Percentiles rank a stretch among this genome's conserved stretches.
phyloP scores from a whole-genome alignment of 352 stramenopile genomes.

The Phytopythium vexans region DNA sequence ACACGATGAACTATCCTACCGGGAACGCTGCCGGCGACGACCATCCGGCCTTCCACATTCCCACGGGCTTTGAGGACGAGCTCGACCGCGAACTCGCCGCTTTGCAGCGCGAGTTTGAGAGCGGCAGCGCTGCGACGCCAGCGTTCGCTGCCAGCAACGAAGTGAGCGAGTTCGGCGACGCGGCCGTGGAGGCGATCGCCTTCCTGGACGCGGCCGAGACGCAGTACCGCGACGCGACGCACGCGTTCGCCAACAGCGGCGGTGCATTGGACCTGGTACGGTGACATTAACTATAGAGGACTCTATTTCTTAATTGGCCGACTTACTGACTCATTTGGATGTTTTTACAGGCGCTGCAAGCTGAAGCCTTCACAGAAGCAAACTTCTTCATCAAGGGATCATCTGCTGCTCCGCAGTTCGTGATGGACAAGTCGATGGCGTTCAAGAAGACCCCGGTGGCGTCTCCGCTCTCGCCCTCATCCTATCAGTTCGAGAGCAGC shows the following conservation, averaged over 20 bases:
- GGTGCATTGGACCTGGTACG: conserved; percentile 4
- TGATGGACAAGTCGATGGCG: conserved; percentile 8
- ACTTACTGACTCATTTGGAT: neutral
- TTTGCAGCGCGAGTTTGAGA: neutral
- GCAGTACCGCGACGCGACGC: conserved; percentile 27
- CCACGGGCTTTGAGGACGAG: conserved; percentile 22
- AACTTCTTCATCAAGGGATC: neutral
- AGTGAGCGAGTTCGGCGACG: conserved; percentile 1
- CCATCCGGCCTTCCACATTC: conserved; percentile 10
- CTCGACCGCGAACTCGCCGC: conserved; percentile 26
- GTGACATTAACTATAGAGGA: too few relatives aligned
- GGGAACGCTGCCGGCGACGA: too few relatives aligned
- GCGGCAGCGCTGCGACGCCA: neutral
- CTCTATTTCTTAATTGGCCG: neutral
- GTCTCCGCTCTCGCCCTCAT: conserved; percentile 50
- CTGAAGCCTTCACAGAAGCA: conserved; percentile 1
- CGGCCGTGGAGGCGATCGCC: conserved; percentile 14
- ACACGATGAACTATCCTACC: too few relatives aligned
- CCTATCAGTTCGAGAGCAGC: conserved; percentile 7
- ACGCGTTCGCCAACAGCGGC: conserved; percentile 33
- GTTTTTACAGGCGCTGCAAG: neutral
- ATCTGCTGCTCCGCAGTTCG: conserved; percentile 9
- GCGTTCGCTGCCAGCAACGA: neutral
- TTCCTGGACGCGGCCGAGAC: conserved; percentile 8
- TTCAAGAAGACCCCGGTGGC: neutral